These are phyloP conservation scores for Populus pruinosa DNA, from an alignment of 345 rosid species.

Conservation along the genomic window DNA sequence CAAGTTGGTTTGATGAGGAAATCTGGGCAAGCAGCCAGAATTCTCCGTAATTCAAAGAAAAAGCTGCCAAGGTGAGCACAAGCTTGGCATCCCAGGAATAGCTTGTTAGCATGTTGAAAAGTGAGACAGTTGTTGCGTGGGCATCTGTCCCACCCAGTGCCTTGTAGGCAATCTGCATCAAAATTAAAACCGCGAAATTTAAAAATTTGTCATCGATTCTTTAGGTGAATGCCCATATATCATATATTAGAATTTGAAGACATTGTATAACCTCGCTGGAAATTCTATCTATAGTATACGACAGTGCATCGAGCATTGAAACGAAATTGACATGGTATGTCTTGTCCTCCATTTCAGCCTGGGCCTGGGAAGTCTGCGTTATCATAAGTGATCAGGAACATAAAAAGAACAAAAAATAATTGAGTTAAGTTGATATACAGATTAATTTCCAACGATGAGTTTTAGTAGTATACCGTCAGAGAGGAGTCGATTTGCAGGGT, in stretches of 20 bases:
- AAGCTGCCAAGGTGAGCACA: slow-evolving; percentile 62
- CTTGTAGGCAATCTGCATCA: slow-evolving; percentile 53
- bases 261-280: slow-evolving; percentile 22
- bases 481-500: slow-evolving; percentile 32
- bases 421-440: neutral
- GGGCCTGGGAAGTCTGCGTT: slow-evolving; percentile 4
- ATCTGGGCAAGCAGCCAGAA: slow-evolving; percentile 75
- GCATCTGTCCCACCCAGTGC: slow-evolving; percentile 56
- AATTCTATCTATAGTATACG: slow-evolving; percentile 24
- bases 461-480: neutral
- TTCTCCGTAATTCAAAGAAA: slow-evolving; percentile 69
- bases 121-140: slow-evolving; percentile 48
- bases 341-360: slow-evolving; percentile 19
- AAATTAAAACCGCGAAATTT: neutral
- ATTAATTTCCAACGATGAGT: neutral
- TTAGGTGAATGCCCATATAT: neutral
- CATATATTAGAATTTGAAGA: neutral
- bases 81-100: slow-evolving; percentile 73
- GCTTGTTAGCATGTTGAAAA: slow-evolving; percentile 54
- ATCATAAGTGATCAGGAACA: neutral
- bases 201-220: neutral
- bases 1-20: slow-evolving; percentile 57
- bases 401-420: neutral
- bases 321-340: slow-evolving; percentile 1
- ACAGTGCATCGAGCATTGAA: slow-evolving; percentile 24